Conservation (phyloP, 805 yeast genomes). For the Myxozyma geophila region DNA sequence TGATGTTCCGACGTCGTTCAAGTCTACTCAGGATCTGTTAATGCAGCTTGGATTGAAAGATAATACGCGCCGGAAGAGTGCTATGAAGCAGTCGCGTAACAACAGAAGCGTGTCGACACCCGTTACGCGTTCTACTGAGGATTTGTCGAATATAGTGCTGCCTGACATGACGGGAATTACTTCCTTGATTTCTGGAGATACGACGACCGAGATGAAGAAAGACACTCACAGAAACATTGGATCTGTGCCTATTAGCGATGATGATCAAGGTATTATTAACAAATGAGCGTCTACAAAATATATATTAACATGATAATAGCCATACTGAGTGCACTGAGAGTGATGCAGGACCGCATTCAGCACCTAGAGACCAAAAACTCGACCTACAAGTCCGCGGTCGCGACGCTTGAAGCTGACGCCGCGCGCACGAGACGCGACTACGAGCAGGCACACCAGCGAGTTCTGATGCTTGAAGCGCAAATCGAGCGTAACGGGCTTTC, state of each 20-base stretch:
- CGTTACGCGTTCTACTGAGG: neutral
- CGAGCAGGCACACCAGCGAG: slow-evolving; percentile 9
- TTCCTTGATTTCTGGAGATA: slow-evolving; percentile 24
- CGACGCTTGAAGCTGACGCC: slow-evolving; percentile 18
- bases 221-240: slow-evolving; percentile 23
- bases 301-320: slow-evolving; percentile 5
- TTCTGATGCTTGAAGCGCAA: slow-evolving; percentile 21
- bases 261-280: slow-evolving; percentile 22
- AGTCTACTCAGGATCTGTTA: slow-evolving; percentile 24
- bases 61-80: neutral
- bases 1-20: slow-evolving; percentile 27
- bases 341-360: slow-evolving; percentile 29
- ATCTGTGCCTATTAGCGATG: slow-evolving; percentile 34
- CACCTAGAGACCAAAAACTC: slow-evolving; percentile 28
- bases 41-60: slow-evolving; percentile 22
- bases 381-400: slow-evolving; percentile 15
- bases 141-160: slow-evolving; percentile 7
- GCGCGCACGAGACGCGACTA: slow-evolving; percentile 6
- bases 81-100: neutral
- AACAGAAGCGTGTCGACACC: slow-evolving; percentile 7
- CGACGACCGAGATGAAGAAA: slow-evolving; percentile 1
- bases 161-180: slow-evolving; percentile 37
- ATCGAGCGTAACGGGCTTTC: slow-evolving; percentile 22
- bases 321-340: slow-evolving; percentile 30
- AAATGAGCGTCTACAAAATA: neutral